phyloP scores from a whole-genome alignment of 2,329 filamentous ascomycete species.

The Acephala macrosclerotiorum region DNA sequence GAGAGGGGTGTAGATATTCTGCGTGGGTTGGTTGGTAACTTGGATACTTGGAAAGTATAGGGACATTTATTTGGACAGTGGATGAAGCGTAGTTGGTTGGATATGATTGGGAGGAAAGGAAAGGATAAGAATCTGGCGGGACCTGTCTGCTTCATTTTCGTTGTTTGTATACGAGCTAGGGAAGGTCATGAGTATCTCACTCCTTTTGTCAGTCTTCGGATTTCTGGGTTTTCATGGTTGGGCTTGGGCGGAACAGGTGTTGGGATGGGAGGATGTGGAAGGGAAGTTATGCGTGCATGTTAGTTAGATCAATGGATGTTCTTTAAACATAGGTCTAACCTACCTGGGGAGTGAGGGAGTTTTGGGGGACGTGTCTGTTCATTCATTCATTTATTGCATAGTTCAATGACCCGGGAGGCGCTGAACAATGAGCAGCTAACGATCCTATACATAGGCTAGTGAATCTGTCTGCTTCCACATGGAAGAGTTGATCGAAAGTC shows the following conservation, averaged over 20 bases:
- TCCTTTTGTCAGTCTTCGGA: background rate
- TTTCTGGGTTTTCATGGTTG: background rate
- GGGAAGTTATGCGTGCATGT: background rate
- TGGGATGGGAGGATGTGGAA: background rate
- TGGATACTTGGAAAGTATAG: too few species aligned
- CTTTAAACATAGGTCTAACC: too few species aligned
- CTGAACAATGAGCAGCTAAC: too few species aligned
- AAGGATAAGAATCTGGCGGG: constrained; percentile 1
- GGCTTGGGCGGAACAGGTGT: background rate
- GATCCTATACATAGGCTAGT: too few species aligned
- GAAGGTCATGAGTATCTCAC: background rate
- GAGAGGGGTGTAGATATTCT: background rate
- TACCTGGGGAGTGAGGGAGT: too few species aligned
- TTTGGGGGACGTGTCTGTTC: too few species aligned
- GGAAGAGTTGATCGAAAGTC: too few species aligned
- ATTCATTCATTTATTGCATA: too few species aligned
- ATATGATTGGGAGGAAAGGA: background rate
- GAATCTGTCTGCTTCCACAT: too few species aligned
- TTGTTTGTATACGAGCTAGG: background rate
- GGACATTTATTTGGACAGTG: too few species aligned
- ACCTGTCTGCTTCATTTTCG: constrained; percentile 1
- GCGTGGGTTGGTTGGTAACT: background rate
- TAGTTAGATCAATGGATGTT: background rate
- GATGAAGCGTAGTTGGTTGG: too few species aligned
- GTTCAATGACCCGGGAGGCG: too few species aligned